These are phyloP conservation scores for Curvularia sp. DNA, from an alignment of 2,329 filamentous ascomycete species.

Conservation along the genomic window DNA sequence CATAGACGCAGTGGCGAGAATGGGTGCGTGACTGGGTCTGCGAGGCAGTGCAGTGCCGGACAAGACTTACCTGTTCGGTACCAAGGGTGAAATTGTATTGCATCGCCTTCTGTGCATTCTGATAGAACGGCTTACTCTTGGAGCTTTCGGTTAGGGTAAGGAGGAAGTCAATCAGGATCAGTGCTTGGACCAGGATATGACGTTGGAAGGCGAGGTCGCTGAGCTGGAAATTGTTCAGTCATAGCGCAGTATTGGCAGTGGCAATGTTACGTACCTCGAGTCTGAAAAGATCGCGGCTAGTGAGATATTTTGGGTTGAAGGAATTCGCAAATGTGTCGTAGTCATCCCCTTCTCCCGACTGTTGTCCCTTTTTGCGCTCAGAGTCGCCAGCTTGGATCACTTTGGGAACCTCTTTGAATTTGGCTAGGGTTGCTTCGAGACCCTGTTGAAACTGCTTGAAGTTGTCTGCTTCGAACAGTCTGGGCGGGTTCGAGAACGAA, in stretches of 20 bases:
- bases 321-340: slow-evolving; percentile 70
- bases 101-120: slow-evolving; percentile 83
- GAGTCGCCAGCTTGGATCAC: slow-evolving; percentile 73
- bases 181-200: slow-evolving; percentile 91
- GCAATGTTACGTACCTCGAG: slow-evolving; percentile 70
- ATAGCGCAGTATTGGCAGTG: slow-evolving; percentile 29
- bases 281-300: slow-evolving; percentile 94
- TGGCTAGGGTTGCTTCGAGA: slow-evolving; percentile 68
- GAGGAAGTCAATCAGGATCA: slow-evolving; percentile 94
- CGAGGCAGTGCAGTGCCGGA: slow-evolving; percentile 19
- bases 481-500: slow-evolving; percentile 88
- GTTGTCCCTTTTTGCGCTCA: slow-evolving; percentile 65
- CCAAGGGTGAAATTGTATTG: slow-evolving; percentile 78
- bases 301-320: slow-evolving; percentile 98
- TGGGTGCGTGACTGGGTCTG: slow-evolving; percentile 12
- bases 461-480: slow-evolving; percentile 73
- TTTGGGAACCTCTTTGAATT: slow-evolving; percentile 74
- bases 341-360: slow-evolving; percentile 68
- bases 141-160: slow-evolving; percentile 84
- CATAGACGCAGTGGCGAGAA: slow-evolving; percentile 27
- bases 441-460: slow-evolving; percentile 71
- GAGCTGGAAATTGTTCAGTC: slow-evolving; percentile 62
- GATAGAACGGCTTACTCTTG: slow-evolving; percentile 76
- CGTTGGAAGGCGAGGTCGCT: slow-evolving; percentile 93
- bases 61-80: slow-evolving; percentile 77